A percentile compares a stretch with the other conserved stretches of the same genome.
phyloP scores from a whole-genome alignment of 768 basidiomycete species.

The Termitomyces sp. region DNA sequence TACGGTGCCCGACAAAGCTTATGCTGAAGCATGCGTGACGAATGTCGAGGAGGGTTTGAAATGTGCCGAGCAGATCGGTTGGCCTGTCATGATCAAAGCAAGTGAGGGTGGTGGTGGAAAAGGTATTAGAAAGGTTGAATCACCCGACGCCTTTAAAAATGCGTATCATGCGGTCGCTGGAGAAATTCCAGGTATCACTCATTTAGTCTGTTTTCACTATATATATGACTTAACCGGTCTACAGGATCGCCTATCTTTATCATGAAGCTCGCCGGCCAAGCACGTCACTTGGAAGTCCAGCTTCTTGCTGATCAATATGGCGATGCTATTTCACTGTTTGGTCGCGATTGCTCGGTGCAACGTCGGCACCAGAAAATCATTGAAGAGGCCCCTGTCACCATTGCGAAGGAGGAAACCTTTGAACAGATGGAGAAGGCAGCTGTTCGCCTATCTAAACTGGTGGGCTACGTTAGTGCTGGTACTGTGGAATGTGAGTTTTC shows the following conservation, averaged over 20 bases:
- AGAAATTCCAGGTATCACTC: constrained; percentile 83
- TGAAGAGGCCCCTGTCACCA: constrained; percentile 98
- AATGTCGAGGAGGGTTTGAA: constrained; percentile 82
- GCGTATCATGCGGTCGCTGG: constrained; percentile 90
- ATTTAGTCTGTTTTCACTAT: constrained; percentile 6
- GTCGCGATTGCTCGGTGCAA: constrained; percentile 98
- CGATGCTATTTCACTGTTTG: constrained; percentile 97
- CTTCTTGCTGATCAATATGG: constrained; percentile 99
- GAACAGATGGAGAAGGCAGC: constrained; percentile 99
- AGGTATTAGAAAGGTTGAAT: constrained; percentile 94
- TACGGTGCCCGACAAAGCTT: constrained; percentile 88
- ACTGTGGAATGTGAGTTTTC: constrained; percentile 85
- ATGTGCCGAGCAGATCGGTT: constrained; percentile 85
- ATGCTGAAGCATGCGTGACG: constrained; percentile 82
- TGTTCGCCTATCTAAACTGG: constrained; percentile 97
- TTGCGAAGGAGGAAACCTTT: constrained; percentile 87
- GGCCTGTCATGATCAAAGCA: constrained; percentile 99
- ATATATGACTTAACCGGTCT: constrained; percentile 6
- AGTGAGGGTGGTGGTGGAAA: constrained; percentile 99
- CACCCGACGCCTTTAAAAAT: constrained; percentile 84
- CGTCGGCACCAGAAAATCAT: constrained; percentile 99
- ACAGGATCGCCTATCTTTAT: constrained; percentile 96
- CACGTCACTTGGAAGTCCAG: constrained; percentile 97
- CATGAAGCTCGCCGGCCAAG: constrained; percentile 98
- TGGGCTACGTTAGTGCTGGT: constrained; percentile 98